These are phyloP conservation scores for Pelargonium citronellum DNA, from an alignment of 441 rosid genomes.

Conservation along the genomic window DNA sequence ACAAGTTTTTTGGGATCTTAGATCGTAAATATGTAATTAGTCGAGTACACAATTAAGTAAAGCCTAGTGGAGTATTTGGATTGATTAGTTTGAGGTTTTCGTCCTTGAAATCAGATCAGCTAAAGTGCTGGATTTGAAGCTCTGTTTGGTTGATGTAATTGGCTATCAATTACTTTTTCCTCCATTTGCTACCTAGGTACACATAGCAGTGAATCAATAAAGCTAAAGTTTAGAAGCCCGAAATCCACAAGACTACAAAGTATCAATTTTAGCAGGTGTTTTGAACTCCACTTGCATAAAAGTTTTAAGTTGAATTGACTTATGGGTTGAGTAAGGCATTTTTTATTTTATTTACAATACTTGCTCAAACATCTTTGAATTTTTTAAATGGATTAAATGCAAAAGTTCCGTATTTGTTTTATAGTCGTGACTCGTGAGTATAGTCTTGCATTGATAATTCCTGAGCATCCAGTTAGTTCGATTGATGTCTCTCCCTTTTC, in stretches of 20 bases:
- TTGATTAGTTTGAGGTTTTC: neutral
- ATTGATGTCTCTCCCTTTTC: neutral
- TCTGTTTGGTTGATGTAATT: too few species aligned
- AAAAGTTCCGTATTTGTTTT: neutral
- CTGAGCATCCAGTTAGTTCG: neutral
- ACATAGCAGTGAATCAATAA: neutral
- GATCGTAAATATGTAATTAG: neutral
- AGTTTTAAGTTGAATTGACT: neutral
- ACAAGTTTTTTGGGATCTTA: neutral
- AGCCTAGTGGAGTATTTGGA: neutral
- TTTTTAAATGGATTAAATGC: too few species aligned
- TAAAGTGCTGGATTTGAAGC: neutral
- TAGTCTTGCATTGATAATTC: neutral
- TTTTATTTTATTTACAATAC: too few species aligned
- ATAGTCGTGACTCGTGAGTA: neutral
- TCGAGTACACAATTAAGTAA: too few species aligned
- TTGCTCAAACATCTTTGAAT: too few species aligned
- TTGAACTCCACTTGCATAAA: slow-evolving; percentile 4
- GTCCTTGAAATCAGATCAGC: neutral
- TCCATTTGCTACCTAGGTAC: neutral
- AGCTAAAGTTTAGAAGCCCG: neutral
- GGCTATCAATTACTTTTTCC: too few species aligned
- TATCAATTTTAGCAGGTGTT: neutral
- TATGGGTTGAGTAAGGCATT: neutral
- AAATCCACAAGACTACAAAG: neutral